Base-by-base conservation (phyloP, 2,329 filamentous ascomycete genomes). In the Cyphellophora attinorum region DNA sequence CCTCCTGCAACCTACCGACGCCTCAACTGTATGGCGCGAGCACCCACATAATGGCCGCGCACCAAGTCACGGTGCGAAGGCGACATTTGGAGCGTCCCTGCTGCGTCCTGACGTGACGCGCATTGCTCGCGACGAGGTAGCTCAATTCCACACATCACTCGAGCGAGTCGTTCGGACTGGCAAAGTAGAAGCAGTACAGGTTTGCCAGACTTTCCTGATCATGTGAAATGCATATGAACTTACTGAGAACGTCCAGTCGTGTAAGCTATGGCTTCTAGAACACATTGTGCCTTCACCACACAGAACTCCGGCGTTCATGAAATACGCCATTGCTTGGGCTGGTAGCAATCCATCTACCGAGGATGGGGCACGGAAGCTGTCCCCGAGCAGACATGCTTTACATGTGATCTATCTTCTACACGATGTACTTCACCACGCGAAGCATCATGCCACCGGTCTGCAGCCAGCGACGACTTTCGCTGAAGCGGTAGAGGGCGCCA, bases 101-200 rank as follows among this genome's bases (percentile, higher is more conserved):
- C 70, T 89, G 38, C 78, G 81, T 41, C 72, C 79, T 27, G 83
- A 89, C 53, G 81, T 82, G n/a, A 67, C 64, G 13, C 72, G 81
- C 6, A 71, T 84, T 37, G 61, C 75, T 31, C 77, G 79, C 54
- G 73, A 77, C 50, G 73, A 80, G 40, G 80, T 89, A 57, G 70
- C 79, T 47, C 59, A 70, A 38, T 82, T 89, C 58, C 74, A 85
- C 57, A 56, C 63, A 44, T 65, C 76, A 40, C 68, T 91, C 51
- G 72, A 78, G 57, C 63, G 69, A 54, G 72, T 72, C 50, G 62
- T 84, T 54, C 62, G 70, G 61, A 72, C 76, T 65, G 89, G 84
- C 73, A 83, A 82, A 53, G 72, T 77, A 54, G 63, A 68, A 67
- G 86, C 89, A 67, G 80, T 91, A 70, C 84, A 91, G 84, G 84